phyloP scores from a whole-genome alignment of 2,329 filamentous ascomycete species.

The Geosmithia flava region DNA sequence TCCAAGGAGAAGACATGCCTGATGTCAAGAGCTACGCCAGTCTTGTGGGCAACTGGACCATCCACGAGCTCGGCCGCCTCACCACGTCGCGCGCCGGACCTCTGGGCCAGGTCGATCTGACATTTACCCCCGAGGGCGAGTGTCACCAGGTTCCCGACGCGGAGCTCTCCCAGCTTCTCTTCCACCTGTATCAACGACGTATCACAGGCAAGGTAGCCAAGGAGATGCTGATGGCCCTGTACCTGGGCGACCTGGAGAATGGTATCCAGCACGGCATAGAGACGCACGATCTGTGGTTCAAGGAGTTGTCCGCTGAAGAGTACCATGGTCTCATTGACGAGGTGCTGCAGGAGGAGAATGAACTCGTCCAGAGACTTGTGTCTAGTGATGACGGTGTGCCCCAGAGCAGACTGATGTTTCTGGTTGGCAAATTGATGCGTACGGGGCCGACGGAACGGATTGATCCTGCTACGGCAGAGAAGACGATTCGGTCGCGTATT shows the following conservation, averaged over 20 bases:
- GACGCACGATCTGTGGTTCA: slow-evolving; percentile 38
- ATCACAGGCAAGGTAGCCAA: slow-evolving; percentile 47
- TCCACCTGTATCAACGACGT: slow-evolving; percentile 30
- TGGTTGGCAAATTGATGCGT: slow-evolving; percentile 47
- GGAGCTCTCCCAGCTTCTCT: slow-evolving; percentile 37
- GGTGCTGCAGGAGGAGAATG: slow-evolving; percentile 31
- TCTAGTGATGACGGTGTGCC: slow-evolving; percentile 29
- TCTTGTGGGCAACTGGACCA: slow-evolving; percentile 52
- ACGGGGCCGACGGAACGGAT: slow-evolving; percentile 40
- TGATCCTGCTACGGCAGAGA: slow-evolving; percentile 37
- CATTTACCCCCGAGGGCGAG: slow-evolving; percentile 31
- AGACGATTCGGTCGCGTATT: slow-evolving; percentile 24
- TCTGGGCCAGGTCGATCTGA: slow-evolving; percentile 16
- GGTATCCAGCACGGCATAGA: slow-evolving; percentile 33
- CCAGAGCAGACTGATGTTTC: slow-evolving; percentile 47
- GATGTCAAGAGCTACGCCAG: slow-evolving; percentile 25
- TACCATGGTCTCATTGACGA: slow-evolving; percentile 33
- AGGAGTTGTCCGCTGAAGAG: slow-evolving; percentile 32
- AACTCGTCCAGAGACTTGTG: slow-evolving; percentile 32
- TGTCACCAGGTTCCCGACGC: slow-evolving; percentile 31
- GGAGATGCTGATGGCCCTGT: slow-evolving; percentile 41
- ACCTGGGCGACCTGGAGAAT: slow-evolving; percentile 30
- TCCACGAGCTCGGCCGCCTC: slow-evolving; percentile 64
- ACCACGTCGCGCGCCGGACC: slow-evolving; percentile 35
- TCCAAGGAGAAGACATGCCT: slow-evolving; percentile 1